Conservation (phyloP, 768 basidiomycete genomes). For the Gymnopilus junonius region DNA sequence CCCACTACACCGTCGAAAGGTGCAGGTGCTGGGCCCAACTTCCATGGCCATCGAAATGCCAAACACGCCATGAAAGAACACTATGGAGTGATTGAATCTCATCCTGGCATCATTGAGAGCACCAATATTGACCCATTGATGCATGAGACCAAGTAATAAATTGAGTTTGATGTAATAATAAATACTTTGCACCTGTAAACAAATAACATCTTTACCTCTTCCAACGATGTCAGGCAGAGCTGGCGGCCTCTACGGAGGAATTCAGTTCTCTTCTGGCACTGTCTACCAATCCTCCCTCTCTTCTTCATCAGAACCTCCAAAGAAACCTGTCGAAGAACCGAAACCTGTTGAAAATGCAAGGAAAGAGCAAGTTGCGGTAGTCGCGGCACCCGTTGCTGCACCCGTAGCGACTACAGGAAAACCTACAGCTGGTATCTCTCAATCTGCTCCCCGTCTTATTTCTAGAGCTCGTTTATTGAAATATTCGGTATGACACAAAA, state of each 20-base stretch:
- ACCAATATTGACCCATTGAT: constrained; percentile 57
- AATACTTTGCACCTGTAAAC: constrained; percentile 11
- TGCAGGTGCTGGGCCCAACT: constrained; percentile 44
- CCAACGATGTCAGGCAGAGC: constrained; percentile 74
- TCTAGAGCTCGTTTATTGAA: constrained; percentile 64
- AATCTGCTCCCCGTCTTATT: constrained; percentile 50
- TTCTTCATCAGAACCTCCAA: constrained; percentile 13
- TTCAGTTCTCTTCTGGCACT: constrained; percentile 78
- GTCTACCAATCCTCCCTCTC: constrained; percentile 46
- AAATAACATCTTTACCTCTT: constrained; percentile 18
- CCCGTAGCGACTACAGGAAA: constrained; percentile 39
- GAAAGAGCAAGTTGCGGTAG: constrained; percentile 15
- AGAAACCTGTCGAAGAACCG: constrained; percentile 22
- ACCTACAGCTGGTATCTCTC: constrained; percentile 63
- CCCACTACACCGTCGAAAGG: constrained; percentile 43
- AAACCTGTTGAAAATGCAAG: constrained; percentile 19
- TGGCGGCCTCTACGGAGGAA: constrained; percentile 86
- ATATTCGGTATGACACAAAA: constrained; percentile 48
- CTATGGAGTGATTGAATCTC: constrained; percentile 55
- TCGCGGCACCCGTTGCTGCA: constrained; percentile 19
- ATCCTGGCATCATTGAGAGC: constrained; percentile 60
- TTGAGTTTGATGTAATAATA: constrained; percentile 4
- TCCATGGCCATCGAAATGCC: constrained; percentile 44
- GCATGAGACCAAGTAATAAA: constrained; percentile 38
- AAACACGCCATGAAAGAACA: constrained; percentile 41